Percentiles rank a stretch among this genome's conserved stretches.
phyloP scores from a whole-genome alignment of 495 filamentous ascomycete species.

The Aspergillus hancockii region DNA sequence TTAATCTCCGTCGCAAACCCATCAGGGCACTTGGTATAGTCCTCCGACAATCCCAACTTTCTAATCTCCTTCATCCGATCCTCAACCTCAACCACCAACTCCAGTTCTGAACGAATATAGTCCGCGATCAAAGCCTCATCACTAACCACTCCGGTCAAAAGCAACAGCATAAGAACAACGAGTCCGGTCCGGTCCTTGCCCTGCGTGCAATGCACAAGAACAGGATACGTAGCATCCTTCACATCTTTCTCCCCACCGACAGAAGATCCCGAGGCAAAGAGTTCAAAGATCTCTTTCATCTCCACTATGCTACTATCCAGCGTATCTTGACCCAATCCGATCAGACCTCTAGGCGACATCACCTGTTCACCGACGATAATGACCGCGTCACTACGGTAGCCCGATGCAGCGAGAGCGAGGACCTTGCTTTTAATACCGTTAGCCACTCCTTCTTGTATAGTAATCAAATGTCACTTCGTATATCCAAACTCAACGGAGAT shows the following conservation, averaged over 20 bases:
- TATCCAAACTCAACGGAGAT: too few relatives aligned
- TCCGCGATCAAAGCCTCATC: slow-evolving; percentile 60
- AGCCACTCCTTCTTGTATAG: neutral
- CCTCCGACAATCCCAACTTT: slow-evolving; percentile 64
- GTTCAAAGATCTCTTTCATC: slow-evolving; percentile 57
- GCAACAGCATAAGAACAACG: slow-evolving; percentile 61
- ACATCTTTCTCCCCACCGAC: neutral
- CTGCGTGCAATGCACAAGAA: slow-evolving; percentile 80
- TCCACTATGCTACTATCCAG: slow-evolving; percentile 63
- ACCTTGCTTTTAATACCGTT: slow-evolving; percentile 48
- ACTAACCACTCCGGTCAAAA: slow-evolving; percentile 58
- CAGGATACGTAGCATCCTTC: slow-evolving; percentile 48
- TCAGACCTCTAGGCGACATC: slow-evolving; percentile 67
- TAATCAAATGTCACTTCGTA: neutral
- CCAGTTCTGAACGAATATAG: slow-evolving; percentile 64
- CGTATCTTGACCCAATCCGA: slow-evolving; percentile 64
- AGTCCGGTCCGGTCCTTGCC: slow-evolving; percentile 87
- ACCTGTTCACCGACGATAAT: slow-evolving; percentile 65
- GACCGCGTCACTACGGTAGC: slow-evolving; percentile 68
- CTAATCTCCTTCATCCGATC: slow-evolving; percentile 66
- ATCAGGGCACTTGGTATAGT: slow-evolving; percentile 63
- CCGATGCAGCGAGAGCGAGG: slow-evolving; percentile 58
- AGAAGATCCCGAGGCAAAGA: neutral
- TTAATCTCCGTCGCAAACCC: slow-evolving; percentile 55
- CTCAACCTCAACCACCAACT: slow-evolving; percentile 60